phyloP scores from a whole-genome alignment of 331 rosid species.

The Pyracantha coccinea region DNA sequence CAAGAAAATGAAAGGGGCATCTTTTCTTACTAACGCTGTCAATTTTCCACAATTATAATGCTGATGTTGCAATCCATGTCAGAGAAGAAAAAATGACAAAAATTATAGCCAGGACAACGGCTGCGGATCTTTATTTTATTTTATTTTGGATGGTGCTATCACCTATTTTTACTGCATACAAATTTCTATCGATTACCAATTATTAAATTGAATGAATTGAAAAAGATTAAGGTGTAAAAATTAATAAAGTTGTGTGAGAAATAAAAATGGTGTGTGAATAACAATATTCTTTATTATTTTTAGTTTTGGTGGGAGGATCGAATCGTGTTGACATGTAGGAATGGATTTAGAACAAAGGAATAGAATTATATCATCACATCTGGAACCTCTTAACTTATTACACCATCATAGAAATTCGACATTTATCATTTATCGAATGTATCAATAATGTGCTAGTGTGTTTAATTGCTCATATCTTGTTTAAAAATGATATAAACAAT shows the following conservation, averaged over 20 bases:
- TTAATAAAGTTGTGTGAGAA: too few relatives aligned
- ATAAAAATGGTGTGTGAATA: too few relatives aligned
- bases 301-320: constrained; percentile 21
- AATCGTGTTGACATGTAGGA: constrained; percentile 31
- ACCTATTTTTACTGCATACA: too few relatives aligned
- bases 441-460: neutral
- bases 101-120: neutral
- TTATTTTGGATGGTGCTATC: neutral
- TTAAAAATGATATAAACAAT: neutral
- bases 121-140: neutral
- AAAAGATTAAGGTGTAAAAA: fast-evolving
- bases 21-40: constrained; percentile 41
- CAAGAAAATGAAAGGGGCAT: constrained; percentile 10
- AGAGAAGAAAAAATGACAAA: constrained; percentile 5
- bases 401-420: too few relatives aligned
- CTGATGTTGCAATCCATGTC: constrained; percentile 36
- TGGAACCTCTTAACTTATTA: constrained; percentile 16
- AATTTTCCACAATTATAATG: constrained; percentile 52
- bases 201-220: too few relatives aligned
- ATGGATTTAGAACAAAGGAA: constrained; percentile 48
- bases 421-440: too few relatives aligned
- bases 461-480: neutral
- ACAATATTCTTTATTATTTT: neutral
- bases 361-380: constrained; percentile 11
- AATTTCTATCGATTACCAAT: neutral